A percentile compares a stretch with the other conserved stretches of the same genome.
Evolutionary conservation across 2,329 filamentous ascomycete genomes (phyloP).

Genomic region (Colletotrichum tropicicola): DNA sequence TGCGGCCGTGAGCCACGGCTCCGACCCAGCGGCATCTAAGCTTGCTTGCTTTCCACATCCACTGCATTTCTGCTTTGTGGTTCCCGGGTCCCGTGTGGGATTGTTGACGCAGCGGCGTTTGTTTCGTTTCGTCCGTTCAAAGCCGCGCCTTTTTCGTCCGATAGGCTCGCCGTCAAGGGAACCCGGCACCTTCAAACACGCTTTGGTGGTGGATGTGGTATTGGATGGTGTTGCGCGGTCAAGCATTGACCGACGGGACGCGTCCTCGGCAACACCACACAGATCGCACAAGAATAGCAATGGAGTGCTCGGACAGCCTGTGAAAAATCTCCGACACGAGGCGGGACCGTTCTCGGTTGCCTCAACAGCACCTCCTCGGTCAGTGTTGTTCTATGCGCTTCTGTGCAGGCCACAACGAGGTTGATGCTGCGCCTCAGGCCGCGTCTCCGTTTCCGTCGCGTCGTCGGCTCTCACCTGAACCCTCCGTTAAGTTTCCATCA

Average conservation of each 20-base stretch:
- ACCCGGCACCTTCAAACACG: not conserved
- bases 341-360: not conserved
- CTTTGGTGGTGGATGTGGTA: too few species aligned
- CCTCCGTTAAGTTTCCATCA: not conserved
- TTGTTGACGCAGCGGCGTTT: slow-evolving; percentile 11
- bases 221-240: not conserved
- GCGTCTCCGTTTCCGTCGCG: not conserved
- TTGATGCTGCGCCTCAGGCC: slow-evolving; percentile 3
- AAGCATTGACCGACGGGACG: too few species aligned
- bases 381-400: slow-evolving; percentile 7
- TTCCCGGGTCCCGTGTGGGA: not conserved
- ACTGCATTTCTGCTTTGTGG: not conserved
- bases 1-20: not conserved
- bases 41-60: not conserved
- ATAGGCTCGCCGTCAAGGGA: not conserved
- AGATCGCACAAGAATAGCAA: slow-evolving; percentile 10
- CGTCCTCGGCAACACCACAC: slow-evolving; percentile 2
- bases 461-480: not conserved
- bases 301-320: not conserved
- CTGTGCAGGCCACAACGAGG: not conserved
- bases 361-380: too few species aligned
- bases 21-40: not conserved
- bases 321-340: slow-evolving; percentile 15
- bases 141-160: slow-evolving; percentile 6
- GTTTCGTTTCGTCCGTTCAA: slow-evolving; percentile 19